phyloP scores from a whole-genome alignment of 2,329 filamentous ascomycete species.

The Cadophora gregata region DNA sequence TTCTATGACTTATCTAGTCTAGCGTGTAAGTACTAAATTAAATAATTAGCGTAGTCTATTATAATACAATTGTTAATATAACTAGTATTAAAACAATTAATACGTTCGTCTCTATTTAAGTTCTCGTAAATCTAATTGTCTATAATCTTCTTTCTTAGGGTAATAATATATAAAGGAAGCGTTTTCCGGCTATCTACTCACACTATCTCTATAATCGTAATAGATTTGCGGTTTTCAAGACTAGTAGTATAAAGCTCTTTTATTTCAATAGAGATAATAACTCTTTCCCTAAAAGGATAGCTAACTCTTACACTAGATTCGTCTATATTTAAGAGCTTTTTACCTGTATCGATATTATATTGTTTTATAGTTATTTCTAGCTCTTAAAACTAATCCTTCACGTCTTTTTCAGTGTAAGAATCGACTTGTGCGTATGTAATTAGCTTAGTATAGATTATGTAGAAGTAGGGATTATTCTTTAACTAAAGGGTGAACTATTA shows the following conservation, averaged over 20 bases:
- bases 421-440: constrained; percentile 11
- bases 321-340: constrained; percentile 17
- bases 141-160: constrained; percentile 14
- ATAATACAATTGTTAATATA: constrained; percentile 19
- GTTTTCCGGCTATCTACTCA: background rate
- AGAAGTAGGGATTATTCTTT: background rate
- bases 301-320: constrained; percentile 15
- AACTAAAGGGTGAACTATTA: background rate
- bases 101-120: background rate
- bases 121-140: constrained; percentile 5
- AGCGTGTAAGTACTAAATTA: constrained; percentile 7
- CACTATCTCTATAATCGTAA: constrained; percentile 12
- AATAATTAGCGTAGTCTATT: constrained; percentile 14
- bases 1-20: constrained; percentile 14
- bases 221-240: constrained; percentile 11
- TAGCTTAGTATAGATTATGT: constrained; percentile 12
- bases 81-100: background rate
- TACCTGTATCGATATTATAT: constrained; percentile 1
- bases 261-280: constrained; percentile 2
- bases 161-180: constrained; percentile 7
- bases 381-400: constrained; percentile 2
- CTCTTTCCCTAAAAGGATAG: background rate
- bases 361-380: background rate
- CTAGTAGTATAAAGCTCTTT: constrained; percentile 6
- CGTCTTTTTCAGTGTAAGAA: background rate